Evolutionary conservation across 2,329 filamentous ascomycete species (phyloP).

Genomic region (Trichoderma endophyticum): DNA sequence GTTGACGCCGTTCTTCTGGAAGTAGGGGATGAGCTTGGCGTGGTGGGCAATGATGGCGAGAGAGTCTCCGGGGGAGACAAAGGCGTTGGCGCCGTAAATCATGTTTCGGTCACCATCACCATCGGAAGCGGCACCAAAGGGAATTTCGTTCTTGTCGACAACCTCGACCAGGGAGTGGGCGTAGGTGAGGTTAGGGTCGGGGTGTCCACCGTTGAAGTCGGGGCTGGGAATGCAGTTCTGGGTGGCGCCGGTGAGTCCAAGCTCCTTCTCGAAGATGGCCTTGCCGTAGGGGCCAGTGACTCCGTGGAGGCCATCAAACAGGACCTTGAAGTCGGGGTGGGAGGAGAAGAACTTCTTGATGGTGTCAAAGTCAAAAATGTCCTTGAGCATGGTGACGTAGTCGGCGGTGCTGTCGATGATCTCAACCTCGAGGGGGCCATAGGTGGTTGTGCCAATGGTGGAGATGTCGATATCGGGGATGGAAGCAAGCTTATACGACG

Average conservation of each 20-base stretch:
- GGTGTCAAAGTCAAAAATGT: conserved; percentile 95
- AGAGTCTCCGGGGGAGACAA: conserved; percentile 95
- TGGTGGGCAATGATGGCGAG: conserved; percentile 98
- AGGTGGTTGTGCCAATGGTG: conserved; percentile 77
- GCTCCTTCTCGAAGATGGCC: conserved; percentile 91
- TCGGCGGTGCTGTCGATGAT: conserved; percentile 90
- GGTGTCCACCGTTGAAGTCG: conserved; percentile 96
- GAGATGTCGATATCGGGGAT: conserved; percentile 83
- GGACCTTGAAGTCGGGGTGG: conserved; percentile 90
- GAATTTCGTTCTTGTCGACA: conserved; percentile 86
- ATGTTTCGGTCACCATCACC: conserved; percentile 99
- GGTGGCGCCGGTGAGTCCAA: conserved; percentile 72
- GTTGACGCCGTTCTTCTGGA: conserved; percentile 94
- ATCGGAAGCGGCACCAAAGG: conserved; percentile 94
- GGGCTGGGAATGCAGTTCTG: conserved; percentile 92
- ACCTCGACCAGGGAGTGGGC: conserved; percentile 91
- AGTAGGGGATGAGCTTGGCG: conserved; percentile 94
- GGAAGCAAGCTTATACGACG: conserved; percentile 86
- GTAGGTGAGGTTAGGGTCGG: conserved; percentile 96
- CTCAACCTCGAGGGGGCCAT: conserved; percentile 87
- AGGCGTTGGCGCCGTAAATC: conserved; percentile 97
- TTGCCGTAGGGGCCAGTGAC: conserved; percentile 94
- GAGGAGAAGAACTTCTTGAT: conserved; percentile 90
- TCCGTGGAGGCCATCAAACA: conserved; percentile 92
- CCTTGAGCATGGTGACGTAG: conserved; percentile 93